Percentiles rank a stretch among this genome's conserved stretches.
Conservation (phyloP, 2,329 filamentous ascomycete species). For the Hymenoscyphus salicellus region DNA sequence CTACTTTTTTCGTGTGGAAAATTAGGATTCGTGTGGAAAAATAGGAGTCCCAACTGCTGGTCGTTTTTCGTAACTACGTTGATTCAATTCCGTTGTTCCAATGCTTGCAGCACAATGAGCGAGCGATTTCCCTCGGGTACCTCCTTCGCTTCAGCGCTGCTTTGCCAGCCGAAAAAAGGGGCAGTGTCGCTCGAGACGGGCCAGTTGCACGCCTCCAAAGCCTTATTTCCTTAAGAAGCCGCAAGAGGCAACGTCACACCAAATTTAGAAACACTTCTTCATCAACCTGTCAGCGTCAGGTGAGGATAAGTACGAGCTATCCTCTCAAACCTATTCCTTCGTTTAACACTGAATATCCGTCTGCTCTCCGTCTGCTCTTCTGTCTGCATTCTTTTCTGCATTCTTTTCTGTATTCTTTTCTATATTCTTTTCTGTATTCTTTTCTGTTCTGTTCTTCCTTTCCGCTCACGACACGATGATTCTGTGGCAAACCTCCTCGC, state of each 20-base stretch:
- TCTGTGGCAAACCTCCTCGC: neutral
- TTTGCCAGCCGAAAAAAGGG: neutral
- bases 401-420: no score
- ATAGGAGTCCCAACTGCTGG: neutral
- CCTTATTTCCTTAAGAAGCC: neutral
- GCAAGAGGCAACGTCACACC: neutral
- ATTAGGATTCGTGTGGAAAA: neutral
- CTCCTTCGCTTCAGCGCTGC: neutral
- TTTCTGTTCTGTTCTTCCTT: neutral
- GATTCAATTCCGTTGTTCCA: neutral
- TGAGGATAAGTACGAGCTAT: neutral
- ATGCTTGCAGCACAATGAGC: neutral
- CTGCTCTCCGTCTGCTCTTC: neutral
- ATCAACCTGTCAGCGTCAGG: neutral
- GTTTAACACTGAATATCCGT: neutral
- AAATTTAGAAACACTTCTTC: neutral
- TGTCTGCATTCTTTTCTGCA: no score
- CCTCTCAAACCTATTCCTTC: neutral
- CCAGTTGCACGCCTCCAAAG: neutral
- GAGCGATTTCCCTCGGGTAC: neutral
- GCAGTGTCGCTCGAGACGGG: neutral
- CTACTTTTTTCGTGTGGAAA: neutral
- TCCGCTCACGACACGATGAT: no score
- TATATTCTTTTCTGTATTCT: no score
- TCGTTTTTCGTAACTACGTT: neutral